Evolutionary conservation across 2,329 filamentous ascomycete species (phyloP), one percentile per base, ranked within the genome.

Genomic region (Alternaria incomplexa): DNA sequence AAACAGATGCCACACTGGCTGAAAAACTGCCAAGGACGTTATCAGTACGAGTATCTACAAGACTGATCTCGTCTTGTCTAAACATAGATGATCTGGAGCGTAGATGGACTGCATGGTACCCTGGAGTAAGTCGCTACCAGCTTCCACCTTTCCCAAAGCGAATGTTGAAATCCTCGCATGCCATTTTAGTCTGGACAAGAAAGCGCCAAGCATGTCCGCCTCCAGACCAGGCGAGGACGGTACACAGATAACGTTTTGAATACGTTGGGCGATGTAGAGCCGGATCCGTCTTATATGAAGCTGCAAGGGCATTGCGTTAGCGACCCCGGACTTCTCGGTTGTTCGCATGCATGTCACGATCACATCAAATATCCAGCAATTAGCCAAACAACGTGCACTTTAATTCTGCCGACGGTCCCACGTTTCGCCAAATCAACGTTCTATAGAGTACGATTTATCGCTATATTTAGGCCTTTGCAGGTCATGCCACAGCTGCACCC

Each of bases 341-440:
- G 65, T 62, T 68, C 58, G 67, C 69, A 69, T 69, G 68, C 64
- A 65, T 67, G 69, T 50, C 68, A 65, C 69, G 66, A 73, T 69
- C 67, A 69, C 63, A 58, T 67, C 62, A 76, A 77, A 71, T 77
- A 71, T 62, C 65, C 71, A 67, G 66, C 68, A 75, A 78, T 78
- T 77, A 74, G 59, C 60, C 69, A 75, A 68, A 77, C 71, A 73
- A 70, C 58, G 62, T 63, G 17, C 62, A 76, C 73, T 77, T 56
- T 76, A 76, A 67, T 67, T 70, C 62, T 68, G 68, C 65, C 68
- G 59, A 65, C 28, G 51, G 61, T 64, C 59, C 61, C 61, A 62
- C 26, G 53, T 61, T 55, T 68, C 59, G 61, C 61, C 69, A 72
- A 73, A 73, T 74, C 66, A 68, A 22, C 46, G 57, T 62, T 48